These are phyloP conservation scores for Rhodocollybia butyracea DNA, from an alignment of 768 basidiomycete species.

Conservation along the genomic window DNA sequence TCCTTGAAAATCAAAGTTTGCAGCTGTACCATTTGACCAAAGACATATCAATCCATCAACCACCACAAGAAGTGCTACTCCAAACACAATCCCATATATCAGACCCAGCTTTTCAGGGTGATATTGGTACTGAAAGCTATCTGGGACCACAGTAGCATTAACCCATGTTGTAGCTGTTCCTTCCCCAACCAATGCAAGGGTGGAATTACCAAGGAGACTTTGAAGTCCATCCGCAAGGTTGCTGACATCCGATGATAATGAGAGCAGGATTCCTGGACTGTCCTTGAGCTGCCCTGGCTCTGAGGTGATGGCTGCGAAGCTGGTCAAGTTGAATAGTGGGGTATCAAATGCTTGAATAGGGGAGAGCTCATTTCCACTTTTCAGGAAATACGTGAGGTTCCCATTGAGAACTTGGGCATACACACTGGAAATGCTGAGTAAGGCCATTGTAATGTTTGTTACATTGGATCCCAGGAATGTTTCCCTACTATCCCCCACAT, in stretches of 20 bases:
- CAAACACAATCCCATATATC: constrained; percentile 3
- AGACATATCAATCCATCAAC: neutral
- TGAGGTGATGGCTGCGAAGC: neutral
- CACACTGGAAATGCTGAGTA: neutral
- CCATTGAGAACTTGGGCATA: neutral
- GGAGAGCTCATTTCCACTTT: neutral
- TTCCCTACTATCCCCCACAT: neutral
- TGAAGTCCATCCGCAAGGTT: neutral
- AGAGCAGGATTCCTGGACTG: neutral
- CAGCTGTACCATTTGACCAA: neutral
- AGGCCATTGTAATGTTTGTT: neutral
- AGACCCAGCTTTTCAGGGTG: constrained; percentile 32
- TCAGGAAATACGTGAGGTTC: neutral
- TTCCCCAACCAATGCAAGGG: constrained; percentile 1
- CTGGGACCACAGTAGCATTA: constrained; percentile 11
- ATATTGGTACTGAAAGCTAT: constrained; percentile 35
- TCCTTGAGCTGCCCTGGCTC: too few species aligned
- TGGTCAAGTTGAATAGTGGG: constrained; percentile 3
- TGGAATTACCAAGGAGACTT: neutral
- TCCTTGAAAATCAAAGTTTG: neutral
- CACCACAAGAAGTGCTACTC: neutral
- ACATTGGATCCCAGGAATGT: neutral
- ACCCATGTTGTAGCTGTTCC: constrained; percentile 2
- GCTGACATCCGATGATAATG: neutral
- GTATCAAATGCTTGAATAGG: neutral